Conservation (phyloP, 1,284 basidiomycete genomes). For the Cryptococcus floricola region DNA sequence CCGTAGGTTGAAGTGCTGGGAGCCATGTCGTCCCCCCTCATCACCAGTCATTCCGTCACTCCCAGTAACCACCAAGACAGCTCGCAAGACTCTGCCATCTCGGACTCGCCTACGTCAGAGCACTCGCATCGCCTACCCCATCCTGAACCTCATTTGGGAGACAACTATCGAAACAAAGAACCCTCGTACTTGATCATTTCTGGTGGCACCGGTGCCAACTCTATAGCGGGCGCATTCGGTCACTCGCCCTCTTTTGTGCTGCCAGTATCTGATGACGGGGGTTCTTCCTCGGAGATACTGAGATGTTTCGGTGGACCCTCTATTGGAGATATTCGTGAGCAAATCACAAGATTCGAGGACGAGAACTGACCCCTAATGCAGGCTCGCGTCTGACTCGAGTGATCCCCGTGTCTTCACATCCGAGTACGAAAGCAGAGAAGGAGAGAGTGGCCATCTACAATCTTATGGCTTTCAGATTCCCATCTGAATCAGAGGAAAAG, state of each 20-base stretch:
- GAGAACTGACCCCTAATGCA: conserved; percentile 1
- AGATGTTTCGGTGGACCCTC: conserved; percentile 52
- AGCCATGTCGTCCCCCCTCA: no score
- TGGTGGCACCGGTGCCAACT: conserved; percentile 55
- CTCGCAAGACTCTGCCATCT: background rate
- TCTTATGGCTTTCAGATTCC: conserved; percentile 76
- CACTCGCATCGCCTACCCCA: background rate
- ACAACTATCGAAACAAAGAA: background rate
- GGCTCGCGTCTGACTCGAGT: conserved; percentile 54
- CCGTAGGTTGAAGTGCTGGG: no score
- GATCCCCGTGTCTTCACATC: conserved; percentile 44
- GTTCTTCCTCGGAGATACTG: conserved; percentile 50
- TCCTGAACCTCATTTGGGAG: background rate
- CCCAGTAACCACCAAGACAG: no score
- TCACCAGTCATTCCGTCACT: no score
- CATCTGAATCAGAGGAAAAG: conserved; percentile 62
- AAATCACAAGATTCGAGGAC: background rate
- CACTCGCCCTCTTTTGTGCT: conserved; percentile 49
- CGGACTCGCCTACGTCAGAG: background rate
- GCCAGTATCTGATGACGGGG: conserved; percentile 56
- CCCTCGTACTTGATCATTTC: conserved; percentile 50
- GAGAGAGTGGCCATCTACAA: conserved; percentile 61
- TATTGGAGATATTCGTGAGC: conserved; percentile 52
- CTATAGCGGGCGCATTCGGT: conserved; percentile 53
- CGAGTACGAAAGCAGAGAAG: conserved; percentile 22